Base-by-base conservation (phyloP, 176 grass and related monocot species). In the Eragrostis nindensis region DNA sequence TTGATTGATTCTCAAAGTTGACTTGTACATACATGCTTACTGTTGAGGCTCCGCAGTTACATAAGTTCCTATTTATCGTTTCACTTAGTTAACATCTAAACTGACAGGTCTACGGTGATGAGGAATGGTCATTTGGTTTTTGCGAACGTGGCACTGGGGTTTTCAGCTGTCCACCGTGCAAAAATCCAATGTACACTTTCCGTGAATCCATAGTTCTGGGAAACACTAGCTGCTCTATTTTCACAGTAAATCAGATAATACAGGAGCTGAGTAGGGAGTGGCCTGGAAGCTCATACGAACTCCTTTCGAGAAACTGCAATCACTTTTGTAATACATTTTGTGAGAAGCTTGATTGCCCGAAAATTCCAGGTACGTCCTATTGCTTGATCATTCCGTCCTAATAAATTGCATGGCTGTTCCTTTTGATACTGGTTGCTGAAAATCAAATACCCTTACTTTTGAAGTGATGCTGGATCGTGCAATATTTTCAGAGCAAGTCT, bases 61-160 rank as follows among this genome's bases (percentile, higher is more conserved):
- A 15, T 73, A 46, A 25, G 17, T n/a, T 13, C 45, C 26, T 42
- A 25, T 17, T 21, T 25, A 26, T 38, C 72, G 25, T 39, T 62
- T 60, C 1, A n/a, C 19, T 41, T 13, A 18, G 9, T 52, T 43
- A 13, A 6, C 25, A 21, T 29, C 29, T 44, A 21, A 11, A 53
- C 19, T 15, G 14, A 45, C 83, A 92, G 90, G 83, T 89, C 0
- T 92, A 92, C 5, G 90, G 83, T 8, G 83, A 92, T 16, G 86
- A 89, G 67, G 90, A 92, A 86, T 89, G 86, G 90, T 92, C 86
- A 5, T 92, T 92, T 79, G 78, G 82, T 13, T 89, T 76, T 55
- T 89, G 90, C 13, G 75, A 92, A 41, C 73, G 86, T 67, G 90
- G 90, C 60, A 86, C 62, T 30, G 86, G 90, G 61, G 87, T 89